Evolutionary conservation across 78 protist species (phyloP).

Genomic region (Dictyostelium brefeldianum): DNA sequence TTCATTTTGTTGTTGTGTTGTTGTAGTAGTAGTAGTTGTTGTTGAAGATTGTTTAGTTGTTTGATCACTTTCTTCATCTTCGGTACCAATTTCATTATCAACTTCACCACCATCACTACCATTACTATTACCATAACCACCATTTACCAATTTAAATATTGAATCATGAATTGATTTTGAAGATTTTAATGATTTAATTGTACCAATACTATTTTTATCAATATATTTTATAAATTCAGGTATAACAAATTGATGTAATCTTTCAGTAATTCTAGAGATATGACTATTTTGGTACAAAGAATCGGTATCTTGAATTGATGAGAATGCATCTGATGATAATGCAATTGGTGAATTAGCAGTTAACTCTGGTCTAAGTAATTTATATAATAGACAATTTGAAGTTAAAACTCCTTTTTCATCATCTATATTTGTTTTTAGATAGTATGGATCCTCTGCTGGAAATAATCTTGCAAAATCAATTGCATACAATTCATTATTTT

Average conservation of each 20-base stretch:
- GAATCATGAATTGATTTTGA: neutral
- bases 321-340: conserved; percentile 31
- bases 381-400: conserved; percentile 22
- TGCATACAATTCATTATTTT: neutral
- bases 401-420: neutral
- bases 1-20: neutral
- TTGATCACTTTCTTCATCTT: neutral
- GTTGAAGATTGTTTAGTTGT: neutral
- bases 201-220: neutral
- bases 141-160: neutral
- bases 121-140: neutral
- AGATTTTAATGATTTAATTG: neutral
- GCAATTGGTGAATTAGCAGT: neutral
- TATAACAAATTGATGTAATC: neutral
- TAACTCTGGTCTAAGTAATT: conserved; percentile 56
- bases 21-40: too few relatives aligned
- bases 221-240: neutral
- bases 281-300: neutral
- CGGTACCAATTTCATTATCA: neutral
- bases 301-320: neutral
- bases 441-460: conserved; percentile 42
- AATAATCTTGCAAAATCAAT: conserved; percentile 52
- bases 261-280: neutral
- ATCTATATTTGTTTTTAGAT: neutral
- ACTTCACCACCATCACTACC: neutral